phyloP scores from a whole-genome alignment of 352 stramenopile genomes.

The Phytophthora litchii region DNA sequence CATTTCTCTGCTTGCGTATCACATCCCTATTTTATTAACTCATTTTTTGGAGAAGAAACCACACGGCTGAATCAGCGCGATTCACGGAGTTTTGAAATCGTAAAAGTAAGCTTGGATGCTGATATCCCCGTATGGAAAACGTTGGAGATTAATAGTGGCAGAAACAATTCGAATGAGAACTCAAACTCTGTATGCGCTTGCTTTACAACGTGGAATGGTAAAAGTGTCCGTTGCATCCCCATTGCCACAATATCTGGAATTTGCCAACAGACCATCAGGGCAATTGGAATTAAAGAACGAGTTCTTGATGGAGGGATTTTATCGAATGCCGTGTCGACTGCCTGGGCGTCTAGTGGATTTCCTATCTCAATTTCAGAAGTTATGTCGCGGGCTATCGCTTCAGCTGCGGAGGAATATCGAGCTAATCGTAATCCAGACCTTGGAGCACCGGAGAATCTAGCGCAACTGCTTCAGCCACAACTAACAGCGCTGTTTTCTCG shows the following conservation, averaged over 20 bases:
- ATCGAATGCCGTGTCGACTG: constrained; percentile 38
- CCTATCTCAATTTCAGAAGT: constrained; percentile 25
- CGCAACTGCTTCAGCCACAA: constrained; percentile 49
- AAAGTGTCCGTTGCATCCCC: constrained; percentile 35
- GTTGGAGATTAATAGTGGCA: constrained; percentile 23
- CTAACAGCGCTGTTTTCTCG: constrained; percentile 42
- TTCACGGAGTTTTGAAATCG: constrained; percentile 67
- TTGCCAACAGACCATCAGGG: constrained; percentile 37
- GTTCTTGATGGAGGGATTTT: constrained; percentile 51
- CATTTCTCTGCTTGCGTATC: constrained; percentile 62
- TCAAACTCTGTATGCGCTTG: constrained; percentile 37
- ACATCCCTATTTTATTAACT: constrained; percentile 77
- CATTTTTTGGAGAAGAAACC: constrained; percentile 70
- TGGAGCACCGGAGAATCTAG: constrained; percentile 45
- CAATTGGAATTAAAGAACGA: constrained; percentile 56
- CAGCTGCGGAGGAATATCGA: constrained; percentile 41
- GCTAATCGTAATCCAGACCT: constrained; percentile 46
- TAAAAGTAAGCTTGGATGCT: constrained; percentile 70
- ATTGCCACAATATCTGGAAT: constrained; percentile 35
- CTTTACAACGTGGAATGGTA: constrained; percentile 45
- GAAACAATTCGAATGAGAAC: constrained; percentile 10
- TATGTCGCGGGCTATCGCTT: constrained; percentile 29
- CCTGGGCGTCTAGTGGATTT: constrained; percentile 28
- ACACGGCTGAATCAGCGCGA: constrained; percentile 50
- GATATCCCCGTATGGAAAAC: constrained; percentile 76